phyloP scores from a whole-genome alignment of 345 rosid genomes.

The Lenwebbia sp. region DNA sequence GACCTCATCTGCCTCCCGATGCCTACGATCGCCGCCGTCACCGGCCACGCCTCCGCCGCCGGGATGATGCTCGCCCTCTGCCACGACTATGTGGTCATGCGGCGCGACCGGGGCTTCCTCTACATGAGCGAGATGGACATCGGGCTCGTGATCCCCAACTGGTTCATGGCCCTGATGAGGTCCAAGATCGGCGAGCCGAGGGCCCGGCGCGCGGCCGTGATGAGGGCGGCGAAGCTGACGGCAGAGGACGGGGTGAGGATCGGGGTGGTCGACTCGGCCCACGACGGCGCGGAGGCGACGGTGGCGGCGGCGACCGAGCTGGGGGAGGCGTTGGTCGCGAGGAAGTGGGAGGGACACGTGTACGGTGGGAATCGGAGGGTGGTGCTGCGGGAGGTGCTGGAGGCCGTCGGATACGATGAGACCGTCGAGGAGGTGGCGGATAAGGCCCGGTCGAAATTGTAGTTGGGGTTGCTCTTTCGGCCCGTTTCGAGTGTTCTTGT shows the following conservation, averaged over 20 bases:
- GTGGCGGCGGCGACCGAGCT: conserved; percentile 31
- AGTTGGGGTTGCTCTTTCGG: neutral
- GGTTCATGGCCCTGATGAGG: conserved; percentile 25
- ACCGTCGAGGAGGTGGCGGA: neutral
- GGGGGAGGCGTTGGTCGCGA: conserved; percentile 23
- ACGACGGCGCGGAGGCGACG: conserved; percentile 39
- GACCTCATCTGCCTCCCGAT: conserved; percentile 56
- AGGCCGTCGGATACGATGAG: conserved; percentile 10
- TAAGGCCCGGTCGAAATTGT: neutral
- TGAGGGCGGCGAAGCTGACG: conserved; percentile 44
- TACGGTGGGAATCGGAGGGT: conserved; percentile 38
- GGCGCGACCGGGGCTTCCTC: conserved; percentile 53
- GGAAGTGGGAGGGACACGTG: conserved; percentile 39
- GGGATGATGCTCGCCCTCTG: conserved; percentile 45
- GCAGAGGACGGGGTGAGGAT: conserved; percentile 31
- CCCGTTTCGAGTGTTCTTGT: neutral
- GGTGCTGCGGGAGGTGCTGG: conserved; percentile 14
- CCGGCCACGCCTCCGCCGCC: conserved; percentile 76
- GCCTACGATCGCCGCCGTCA: conserved; percentile 55
- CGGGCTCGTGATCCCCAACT: conserved; percentile 27
- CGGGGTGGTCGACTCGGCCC: conserved; percentile 40
- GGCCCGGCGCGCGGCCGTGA: conserved; percentile 28
- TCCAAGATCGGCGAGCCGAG: conserved; percentile 26
- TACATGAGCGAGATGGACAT: conserved; percentile 78
- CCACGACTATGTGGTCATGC: conserved; percentile 58